Evolutionary conservation across 2,329 filamentous ascomycete species (phyloP).

Genomic region (Zymoseptoria crescenta): DNA sequence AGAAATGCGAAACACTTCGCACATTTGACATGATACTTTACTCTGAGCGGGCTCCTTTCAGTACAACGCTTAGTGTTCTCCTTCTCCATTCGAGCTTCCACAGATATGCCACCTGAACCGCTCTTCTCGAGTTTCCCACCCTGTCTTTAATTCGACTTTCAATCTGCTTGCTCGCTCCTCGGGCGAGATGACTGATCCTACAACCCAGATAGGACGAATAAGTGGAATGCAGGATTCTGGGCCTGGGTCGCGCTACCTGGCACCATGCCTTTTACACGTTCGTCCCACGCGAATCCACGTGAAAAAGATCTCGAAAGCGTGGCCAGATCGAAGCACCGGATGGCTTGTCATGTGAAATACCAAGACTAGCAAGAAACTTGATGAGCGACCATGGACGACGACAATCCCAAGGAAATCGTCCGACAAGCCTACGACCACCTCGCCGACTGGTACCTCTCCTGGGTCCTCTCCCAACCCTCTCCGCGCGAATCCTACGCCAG

Average conservation of each 20-base stretch:
- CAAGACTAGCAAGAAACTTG: background rate
- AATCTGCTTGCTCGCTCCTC: background rate
- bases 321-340: background rate
- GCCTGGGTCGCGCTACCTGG: background rate
- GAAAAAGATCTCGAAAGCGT: background rate
- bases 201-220: background rate
- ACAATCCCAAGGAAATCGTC: slow-evolving; percentile 13
- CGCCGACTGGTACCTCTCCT: slow-evolving; percentile 31
- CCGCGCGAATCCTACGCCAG: slow-evolving; percentile 29
- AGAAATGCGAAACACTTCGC: background rate
- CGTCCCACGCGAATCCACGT: background rate
- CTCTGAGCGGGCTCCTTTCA: background rate
- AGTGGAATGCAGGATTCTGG: background rate
- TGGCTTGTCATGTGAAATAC: background rate
- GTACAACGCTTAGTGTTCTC: background rate
- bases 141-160: background rate
- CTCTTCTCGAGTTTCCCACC: background rate
- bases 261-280: background rate
- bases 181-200: background rate
- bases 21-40: background rate
- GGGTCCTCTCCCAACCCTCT: slow-evolving; percentile 25
- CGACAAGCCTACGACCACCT: slow-evolving; percentile 32
- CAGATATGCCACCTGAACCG: too few species aligned
- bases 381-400: background rate
- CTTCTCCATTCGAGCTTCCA: too few species aligned